These are phyloP conservation scores for Cercis canadensis DNA, from an alignment of 306 rosid species.

Conservation along the genomic window DNA sequence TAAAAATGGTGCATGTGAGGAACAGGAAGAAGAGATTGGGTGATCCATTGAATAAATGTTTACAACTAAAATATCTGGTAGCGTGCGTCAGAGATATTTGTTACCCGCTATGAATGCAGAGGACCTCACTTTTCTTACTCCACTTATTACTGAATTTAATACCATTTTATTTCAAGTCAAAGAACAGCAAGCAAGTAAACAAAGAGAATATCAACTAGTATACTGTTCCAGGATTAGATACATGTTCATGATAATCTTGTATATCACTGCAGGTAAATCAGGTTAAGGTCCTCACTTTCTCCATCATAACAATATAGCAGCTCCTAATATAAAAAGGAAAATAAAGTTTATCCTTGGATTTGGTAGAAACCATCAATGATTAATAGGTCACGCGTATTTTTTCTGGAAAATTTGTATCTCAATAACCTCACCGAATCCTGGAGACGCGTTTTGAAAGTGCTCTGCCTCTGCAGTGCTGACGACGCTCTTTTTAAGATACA, in stretches of 20 bases:
- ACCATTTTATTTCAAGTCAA: slow-evolving; percentile 5
- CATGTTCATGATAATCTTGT: slow-evolving; percentile 23
- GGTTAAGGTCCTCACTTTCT: not conserved
- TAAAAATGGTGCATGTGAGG: no score
- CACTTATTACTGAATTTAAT: not conserved
- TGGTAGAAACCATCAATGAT: slow-evolving; percentile 8
- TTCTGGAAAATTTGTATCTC: not conserved
- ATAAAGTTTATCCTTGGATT: slow-evolving; percentile 6
- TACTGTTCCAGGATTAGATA: slow-evolving; percentile 13
- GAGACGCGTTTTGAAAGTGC: slow-evolving; percentile 32
- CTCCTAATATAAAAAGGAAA: no score
- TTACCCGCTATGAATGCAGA: not conserved
- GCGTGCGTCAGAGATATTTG: slow-evolving; percentile 33
- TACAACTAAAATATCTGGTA: not conserved
- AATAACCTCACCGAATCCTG: no score
- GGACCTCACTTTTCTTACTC: no score
- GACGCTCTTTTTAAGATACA: slow-evolving; percentile 11
- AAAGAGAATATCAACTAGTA: no score
- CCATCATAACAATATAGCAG: no score
- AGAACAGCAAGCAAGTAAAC: not conserved
- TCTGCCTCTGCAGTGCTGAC: no score
- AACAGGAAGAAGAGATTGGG: no score
- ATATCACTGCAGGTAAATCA: not conserved
- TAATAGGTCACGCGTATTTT: no score
- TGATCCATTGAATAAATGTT: no score